Percentiles rank a stretch among this genome's conserved stretches.
Conservation (phyloP, 2,329 filamentous ascomycete genomes). For the Alternaria novae-zelandiae region DNA sequence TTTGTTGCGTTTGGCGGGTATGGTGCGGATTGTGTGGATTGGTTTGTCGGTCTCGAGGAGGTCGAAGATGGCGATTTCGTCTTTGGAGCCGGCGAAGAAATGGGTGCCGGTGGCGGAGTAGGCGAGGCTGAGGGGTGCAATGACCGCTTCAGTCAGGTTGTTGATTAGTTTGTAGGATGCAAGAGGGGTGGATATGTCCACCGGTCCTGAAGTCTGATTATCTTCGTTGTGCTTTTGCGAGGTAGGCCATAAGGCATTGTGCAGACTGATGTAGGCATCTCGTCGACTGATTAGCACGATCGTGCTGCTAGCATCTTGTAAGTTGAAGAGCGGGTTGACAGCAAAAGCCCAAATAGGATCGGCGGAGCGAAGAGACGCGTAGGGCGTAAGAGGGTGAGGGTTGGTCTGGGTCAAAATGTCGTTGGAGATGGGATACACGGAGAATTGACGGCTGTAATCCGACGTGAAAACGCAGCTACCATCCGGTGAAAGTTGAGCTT, state of each 20-base stretch:
- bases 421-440: constrained; percentile 52
- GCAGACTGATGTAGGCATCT: constrained; percentile 63
- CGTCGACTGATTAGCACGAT: constrained; percentile 60
- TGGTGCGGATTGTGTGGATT: constrained; percentile 49
- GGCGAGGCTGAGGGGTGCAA: constrained; percentile 61
- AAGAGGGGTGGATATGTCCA: constrained; percentile 40
- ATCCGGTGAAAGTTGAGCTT: constrained; percentile 53
- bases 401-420: constrained; percentile 10
- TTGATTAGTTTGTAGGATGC: constrained; percentile 63
- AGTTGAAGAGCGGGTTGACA: constrained; percentile 61
- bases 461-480: constrained; percentile 64
- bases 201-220: constrained; percentile 6
- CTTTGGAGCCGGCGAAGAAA: constrained; percentile 65
- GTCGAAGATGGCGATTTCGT: constrained; percentile 64
- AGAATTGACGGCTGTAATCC: constrained; percentile 60
- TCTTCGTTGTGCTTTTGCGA: constrained; percentile 10
- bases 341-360: constrained; percentile 62
- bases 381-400: constrained; percentile 49
- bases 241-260: constrained; percentile 59
- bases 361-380: constrained; percentile 53
- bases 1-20: constrained; percentile 54
- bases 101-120: constrained; percentile 57
- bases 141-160: constrained; percentile 62
- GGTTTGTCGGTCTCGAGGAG: constrained; percentile 57
- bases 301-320: constrained; percentile 58